These are phyloP conservation scores for Cryptosporidium ubiquitum DNA, from an alignment of 169 alveolate species.

Conservation along the genomic window DNA sequence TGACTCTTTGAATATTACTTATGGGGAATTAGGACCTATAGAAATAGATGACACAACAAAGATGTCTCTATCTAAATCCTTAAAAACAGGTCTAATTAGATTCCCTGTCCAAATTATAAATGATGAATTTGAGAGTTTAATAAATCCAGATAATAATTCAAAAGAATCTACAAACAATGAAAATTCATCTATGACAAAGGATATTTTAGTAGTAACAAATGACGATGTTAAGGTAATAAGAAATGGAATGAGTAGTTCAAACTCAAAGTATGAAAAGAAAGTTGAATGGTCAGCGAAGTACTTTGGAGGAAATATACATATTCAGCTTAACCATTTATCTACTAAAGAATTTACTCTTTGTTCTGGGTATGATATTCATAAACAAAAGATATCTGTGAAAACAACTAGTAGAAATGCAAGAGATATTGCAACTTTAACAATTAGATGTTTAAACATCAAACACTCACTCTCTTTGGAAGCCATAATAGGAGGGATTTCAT, in stretches of 20 bases:
- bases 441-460: slow-evolving; percentile 34
- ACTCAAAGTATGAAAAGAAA: slow-evolving; percentile 17
- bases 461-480: slow-evolving; percentile 31
- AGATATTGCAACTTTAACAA: slow-evolving; percentile 44
- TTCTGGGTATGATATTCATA: slow-evolving; percentile 57
- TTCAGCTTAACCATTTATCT: neutral
- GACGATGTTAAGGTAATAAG: slow-evolving; percentile 61
- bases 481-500: slow-evolving; percentile 5
- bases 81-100: slow-evolving; percentile 30
- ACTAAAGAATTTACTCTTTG: slow-evolving; percentile 13
- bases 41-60: slow-evolving; percentile 38
- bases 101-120: slow-evolving; percentile 34
- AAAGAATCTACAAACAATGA: neutral
- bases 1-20: slow-evolving; percentile 5
- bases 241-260: slow-evolving; percentile 25
- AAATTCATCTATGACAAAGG: neutral
- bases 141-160: neutral
- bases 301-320: slow-evolving; percentile 63
- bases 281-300: slow-evolving; percentile 70
- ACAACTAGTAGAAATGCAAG: slow-evolving; percentile 61
- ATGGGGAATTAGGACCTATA: slow-evolving; percentile 56
- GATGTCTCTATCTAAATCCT: slow-evolving; percentile 19
- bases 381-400: slow-evolving; percentile 9
- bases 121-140: slow-evolving; percentile 8
- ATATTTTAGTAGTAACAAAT: slow-evolving; percentile 30